phyloP scores from a whole-genome alignment of 208 protist genomes.

The Wallacemonas collosoma region DNA sequence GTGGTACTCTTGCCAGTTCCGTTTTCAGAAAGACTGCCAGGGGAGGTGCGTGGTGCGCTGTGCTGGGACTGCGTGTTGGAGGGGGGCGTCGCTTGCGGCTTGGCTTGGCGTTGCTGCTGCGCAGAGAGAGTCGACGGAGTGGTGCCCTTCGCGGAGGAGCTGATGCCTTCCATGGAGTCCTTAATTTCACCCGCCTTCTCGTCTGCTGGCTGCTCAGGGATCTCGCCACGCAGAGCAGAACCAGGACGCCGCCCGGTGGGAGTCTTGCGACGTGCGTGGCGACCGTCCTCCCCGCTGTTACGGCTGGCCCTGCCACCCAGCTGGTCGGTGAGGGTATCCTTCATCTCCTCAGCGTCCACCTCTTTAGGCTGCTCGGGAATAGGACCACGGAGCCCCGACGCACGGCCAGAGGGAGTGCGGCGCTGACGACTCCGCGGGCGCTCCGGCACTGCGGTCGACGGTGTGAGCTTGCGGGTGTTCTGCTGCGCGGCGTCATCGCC shows the following conservation, averaged over 20 bases:
- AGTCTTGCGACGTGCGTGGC: slow-evolving; percentile 7
- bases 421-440: slow-evolving; percentile 41
- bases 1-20: background rate
- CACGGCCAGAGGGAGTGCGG: slow-evolving; percentile 29
- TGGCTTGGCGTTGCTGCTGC: background rate
- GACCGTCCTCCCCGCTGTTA: slow-evolving; percentile 13
- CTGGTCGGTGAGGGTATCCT: slow-evolving; percentile 27
- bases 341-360: slow-evolving; percentile 40
- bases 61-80: background rate
- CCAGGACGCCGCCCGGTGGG: slow-evolving; percentile 22
- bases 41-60: background rate
- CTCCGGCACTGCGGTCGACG: background rate
- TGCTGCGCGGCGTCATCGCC: background rate
- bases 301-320: slow-evolving; percentile 7
- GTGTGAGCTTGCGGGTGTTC: background rate
- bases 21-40: background rate
- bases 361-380: slow-evolving; percentile 76
- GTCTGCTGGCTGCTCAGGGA: slow-evolving; percentile 77
- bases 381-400: slow-evolving; percentile 39
- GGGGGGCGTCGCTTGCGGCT: slow-evolving; percentile 1
- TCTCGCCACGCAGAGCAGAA: slow-evolving; percentile 53
- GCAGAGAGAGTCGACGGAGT: background rate
- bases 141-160: background rate
- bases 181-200: slow-evolving; percentile 44
- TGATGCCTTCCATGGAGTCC: slow-evolving; percentile 27